Evolutionary conservation across 495 filamentous ascomycete genomes (phyloP).

Genomic region (Peziza echinospora): DNA sequence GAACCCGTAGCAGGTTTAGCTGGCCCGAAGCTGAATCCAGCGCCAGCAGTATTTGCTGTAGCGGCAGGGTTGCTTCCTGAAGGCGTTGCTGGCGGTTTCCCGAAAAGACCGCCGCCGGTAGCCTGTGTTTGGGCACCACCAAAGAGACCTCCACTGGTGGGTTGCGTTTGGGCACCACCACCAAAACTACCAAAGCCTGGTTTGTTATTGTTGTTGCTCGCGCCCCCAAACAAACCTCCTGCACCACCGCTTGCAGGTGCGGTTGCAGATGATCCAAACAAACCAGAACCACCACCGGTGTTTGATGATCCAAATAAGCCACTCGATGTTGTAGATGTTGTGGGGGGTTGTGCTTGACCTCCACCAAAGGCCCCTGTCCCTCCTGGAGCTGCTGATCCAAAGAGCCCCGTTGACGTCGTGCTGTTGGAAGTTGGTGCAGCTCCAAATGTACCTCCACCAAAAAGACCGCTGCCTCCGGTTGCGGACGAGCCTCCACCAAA

Average conservation of each 20-base stretch:
- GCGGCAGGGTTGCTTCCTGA: neutral
- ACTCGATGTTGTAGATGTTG: constrained; percentile 1
- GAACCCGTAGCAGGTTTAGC: neutral
- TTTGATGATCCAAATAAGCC: constrained; percentile 4
- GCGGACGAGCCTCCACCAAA: constrained; percentile 1
- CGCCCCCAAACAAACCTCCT: constrained; percentile 7
- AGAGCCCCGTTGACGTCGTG: constrained; percentile 1
- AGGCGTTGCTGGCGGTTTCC: neutral
- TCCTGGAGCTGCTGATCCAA: constrained; percentile 8
- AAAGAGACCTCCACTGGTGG: constrained; percentile 1
- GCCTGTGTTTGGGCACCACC: neutral
- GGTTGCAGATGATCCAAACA: constrained; percentile 4
- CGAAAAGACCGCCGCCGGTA: neutral
- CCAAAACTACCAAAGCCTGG: constrained; percentile 7
- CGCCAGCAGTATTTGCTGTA: neutral
- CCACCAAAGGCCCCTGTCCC: constrained; percentile 4
- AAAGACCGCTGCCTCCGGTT: constrained; percentile 6
- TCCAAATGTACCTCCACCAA: constrained; percentile 4
- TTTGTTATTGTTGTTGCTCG: constrained; percentile 5
- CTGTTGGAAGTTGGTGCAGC: constrained; percentile 3
- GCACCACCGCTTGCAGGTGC: constrained; percentile 5
- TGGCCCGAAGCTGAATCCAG: neutral
- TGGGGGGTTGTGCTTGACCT: constrained; percentile 9
- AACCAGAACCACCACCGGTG: neutral
- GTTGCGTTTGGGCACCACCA: neutral